These are phyloP conservation scores for Arctium lappa DNA, from an alignment of 129 eudicot genomes.

Conservation along the genomic window DNA sequence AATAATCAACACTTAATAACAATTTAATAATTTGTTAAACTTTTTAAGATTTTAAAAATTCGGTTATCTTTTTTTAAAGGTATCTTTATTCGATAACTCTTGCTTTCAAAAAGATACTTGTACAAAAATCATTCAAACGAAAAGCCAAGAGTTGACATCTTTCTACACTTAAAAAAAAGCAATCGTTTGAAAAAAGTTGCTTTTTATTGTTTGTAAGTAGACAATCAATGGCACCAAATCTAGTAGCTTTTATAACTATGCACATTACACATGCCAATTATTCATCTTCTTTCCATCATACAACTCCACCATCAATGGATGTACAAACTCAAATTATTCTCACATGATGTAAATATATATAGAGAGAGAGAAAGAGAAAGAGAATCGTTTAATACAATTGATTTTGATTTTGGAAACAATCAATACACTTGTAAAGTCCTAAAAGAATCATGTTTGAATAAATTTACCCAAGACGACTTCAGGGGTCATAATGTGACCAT, in stretches of 20 bases:
- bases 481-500: neutral
- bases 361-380: no score
- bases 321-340: slow-evolving; percentile 17
- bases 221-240: slow-evolving; percentile 31
- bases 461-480: neutral
- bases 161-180: neutral
- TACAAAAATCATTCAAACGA: neutral
- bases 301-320: slow-evolving; percentile 25
- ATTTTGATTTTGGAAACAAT: neutral
- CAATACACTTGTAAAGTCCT: neutral
- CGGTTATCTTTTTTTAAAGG: neutral
- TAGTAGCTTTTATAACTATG: slow-evolving; percentile 14
- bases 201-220: slow-evolving; percentile 18
- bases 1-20: neutral
- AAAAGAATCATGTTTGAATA: neutral
- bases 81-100: neutral
- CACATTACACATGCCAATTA: slow-evolving; percentile 3
- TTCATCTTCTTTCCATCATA: slow-evolving; percentile 16
- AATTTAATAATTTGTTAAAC: neutral
- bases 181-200: slow-evolving; percentile 2
- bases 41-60: neutral
- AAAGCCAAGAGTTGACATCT: slow-evolving; percentile 28
- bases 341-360: neutral
- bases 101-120: slow-evolving; percentile 10
- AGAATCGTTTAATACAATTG: no score